Conservation (phyloP, 1,139 yeast genomes). For the Scheffersomyces parashehatae region DNA sequence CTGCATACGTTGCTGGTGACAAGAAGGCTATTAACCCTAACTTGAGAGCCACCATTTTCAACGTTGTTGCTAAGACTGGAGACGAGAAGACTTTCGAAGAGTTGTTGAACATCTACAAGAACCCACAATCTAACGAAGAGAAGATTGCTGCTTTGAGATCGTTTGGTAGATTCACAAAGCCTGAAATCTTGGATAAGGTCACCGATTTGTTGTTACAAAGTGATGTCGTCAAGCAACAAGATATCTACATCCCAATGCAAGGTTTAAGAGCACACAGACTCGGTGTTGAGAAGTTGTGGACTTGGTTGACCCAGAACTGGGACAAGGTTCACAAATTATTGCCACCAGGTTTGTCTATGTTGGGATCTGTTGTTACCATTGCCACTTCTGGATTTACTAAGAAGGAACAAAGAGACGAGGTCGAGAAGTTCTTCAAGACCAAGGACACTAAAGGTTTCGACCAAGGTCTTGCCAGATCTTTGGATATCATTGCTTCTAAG, state of each 20-base stretch:
- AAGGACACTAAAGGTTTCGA: constrained; percentile 74
- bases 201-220: constrained; percentile 64
- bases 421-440: constrained; percentile 56
- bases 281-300: constrained; percentile 71
- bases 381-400: constrained; percentile 68
- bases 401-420: constrained; percentile 54
- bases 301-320: constrained; percentile 81
- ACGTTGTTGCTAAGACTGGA: constrained; percentile 67
- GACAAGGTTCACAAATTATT: constrained; percentile 59
- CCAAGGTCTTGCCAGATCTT: constrained; percentile 69
- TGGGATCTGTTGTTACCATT: constrained; percentile 68
- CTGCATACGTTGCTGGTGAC: constrained; percentile 63
- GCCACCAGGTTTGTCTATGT: constrained; percentile 82
- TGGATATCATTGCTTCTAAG: constrained; percentile 65
- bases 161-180: constrained; percentile 69
- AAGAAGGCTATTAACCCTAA: constrained; percentile 72
- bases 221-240: constrained; percentile 74
- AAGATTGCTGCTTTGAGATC: constrained; percentile 73
- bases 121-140: constrained; percentile 71
- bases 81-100: constrained; percentile 63
- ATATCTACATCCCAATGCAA: constrained; percentile 73
- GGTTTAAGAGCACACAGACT: constrained; percentile 63
- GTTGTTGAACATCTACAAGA: constrained; percentile 61
- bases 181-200: constrained; percentile 59
- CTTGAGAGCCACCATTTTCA: constrained; percentile 70